These are phyloP conservation scores for Moesziomyces aphidis DNA, from an alignment of 1,284 basidiomycete genomes.

Conservation along the genomic window DNA sequence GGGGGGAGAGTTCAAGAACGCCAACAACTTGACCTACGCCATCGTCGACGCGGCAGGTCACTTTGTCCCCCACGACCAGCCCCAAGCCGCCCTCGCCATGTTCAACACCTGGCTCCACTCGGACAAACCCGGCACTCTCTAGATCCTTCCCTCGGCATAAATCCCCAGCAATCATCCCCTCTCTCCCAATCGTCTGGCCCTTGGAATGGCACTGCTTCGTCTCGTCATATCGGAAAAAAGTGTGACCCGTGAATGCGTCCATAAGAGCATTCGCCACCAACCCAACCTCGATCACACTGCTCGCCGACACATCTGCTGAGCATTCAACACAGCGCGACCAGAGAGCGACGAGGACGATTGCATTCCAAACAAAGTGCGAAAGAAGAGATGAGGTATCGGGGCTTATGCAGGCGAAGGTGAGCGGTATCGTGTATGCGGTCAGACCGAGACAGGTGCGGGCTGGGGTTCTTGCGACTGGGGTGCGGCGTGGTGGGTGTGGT, in stretches of 20 bases:
- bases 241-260: no score
- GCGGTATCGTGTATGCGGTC: background rate
- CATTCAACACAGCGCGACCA: no score
- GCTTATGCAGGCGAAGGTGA: no score
- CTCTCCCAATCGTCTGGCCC: no score
- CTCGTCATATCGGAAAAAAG: no score
- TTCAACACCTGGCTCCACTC: constrained; percentile 61
- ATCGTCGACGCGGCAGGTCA: constrained; percentile 61
- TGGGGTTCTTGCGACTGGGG: constrained; percentile 5
- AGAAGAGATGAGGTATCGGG: constrained; percentile 1
- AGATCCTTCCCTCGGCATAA: background rate
- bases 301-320: no score
- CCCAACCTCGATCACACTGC: no score
- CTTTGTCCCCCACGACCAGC: constrained; percentile 66
- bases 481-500: constrained; percentile 21
- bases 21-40: constrained; percentile 54
- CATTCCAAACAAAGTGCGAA: background rate
- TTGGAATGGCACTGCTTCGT: no score
- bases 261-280: no score
- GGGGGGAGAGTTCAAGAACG: constrained; percentile 53
- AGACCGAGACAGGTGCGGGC: constrained; percentile 10
- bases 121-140: constrained; percentile 21
- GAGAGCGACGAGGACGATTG: no score
- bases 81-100: constrained; percentile 52
- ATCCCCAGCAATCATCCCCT: no score